A percentile compares a stretch with the other conserved stretches of the same genome.
Conservation (phyloP, 495 filamentous ascomycete genomes). For the Hyaloscypha finlandica region DNA sequence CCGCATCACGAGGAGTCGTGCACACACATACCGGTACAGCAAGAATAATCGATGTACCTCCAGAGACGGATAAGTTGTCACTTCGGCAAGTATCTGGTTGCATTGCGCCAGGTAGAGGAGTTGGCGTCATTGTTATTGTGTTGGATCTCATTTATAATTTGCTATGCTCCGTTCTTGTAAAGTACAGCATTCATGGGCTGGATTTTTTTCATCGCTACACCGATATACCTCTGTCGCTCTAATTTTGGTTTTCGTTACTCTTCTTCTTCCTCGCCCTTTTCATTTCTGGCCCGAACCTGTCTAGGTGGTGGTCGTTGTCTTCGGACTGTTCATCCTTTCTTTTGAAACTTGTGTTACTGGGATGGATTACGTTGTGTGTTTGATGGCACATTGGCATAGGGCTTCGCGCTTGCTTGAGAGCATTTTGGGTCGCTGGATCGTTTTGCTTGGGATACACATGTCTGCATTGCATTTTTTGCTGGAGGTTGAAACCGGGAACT, state of each 20-base stretch:
- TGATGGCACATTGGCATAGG: constrained; percentile 25
- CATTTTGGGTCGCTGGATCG: constrained; percentile 19
- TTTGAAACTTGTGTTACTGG: constrained; percentile 12
- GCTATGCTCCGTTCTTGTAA: constrained; percentile 26
- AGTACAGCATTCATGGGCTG: constrained; percentile 21
- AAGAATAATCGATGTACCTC: constrained; percentile 14
- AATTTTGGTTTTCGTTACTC: constrained; percentile 18
- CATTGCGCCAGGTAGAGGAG: constrained; percentile 30
- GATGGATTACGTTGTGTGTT: constrained; percentile 16
- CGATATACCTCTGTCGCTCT: constrained; percentile 21
- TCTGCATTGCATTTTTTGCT: constrained; percentile 30
- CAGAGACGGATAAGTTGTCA: constrained; percentile 35
- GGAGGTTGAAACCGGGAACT: constrained; percentile 8
- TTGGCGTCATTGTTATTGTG: constrained; percentile 30
- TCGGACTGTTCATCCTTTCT: constrained; percentile 10
- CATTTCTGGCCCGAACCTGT: constrained; percentile 3
- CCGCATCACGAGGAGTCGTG: constrained; percentile 16
- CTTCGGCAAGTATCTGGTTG: constrained; percentile 30
- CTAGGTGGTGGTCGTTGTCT: constrained; percentile 10
- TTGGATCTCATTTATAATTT: constrained; percentile 20
- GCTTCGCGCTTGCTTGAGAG: constrained; percentile 17
- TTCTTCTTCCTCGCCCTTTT: constrained; percentile 10
- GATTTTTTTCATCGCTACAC: not conserved
- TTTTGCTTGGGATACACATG: constrained; percentile 28
- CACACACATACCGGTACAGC: constrained; percentile 1